Conservation (phyloP, 306 rosid genomes). For the Sophora flavescens region DNA sequence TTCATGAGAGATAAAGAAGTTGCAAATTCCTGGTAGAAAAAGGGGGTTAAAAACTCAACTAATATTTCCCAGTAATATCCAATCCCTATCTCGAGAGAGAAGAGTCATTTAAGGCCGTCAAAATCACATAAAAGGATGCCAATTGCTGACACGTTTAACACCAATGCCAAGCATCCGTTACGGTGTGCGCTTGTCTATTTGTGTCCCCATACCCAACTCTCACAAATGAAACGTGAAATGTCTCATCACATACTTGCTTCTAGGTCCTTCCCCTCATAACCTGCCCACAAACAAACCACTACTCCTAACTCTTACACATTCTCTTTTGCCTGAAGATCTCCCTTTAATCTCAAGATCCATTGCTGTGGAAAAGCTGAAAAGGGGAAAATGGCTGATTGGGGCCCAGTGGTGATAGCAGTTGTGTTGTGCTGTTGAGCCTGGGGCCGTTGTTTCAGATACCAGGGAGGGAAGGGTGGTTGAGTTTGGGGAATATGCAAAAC, state of each 20-base stretch:
- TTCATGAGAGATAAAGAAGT: background rate
- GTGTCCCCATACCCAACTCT: background rate
- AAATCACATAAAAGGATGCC: constrained; percentile 7
- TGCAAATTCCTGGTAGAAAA: background rate
- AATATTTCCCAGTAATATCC: background rate
- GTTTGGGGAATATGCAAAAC: constrained; percentile 86
- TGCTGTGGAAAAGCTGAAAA: background rate
- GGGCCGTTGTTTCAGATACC: constrained; percentile 86
- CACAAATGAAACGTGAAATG: background rate
- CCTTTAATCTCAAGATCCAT: background rate
- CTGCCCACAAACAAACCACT: background rate
- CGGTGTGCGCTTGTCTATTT: constrained; percentile 7
- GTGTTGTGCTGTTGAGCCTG: constrained; percentile 69
- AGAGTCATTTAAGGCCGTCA: constrained; percentile 41
- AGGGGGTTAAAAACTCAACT: background rate
- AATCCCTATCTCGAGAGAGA: background rate
- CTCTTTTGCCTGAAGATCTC: too few species aligned
- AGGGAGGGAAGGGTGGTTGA: constrained; percentile 58
- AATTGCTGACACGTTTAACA: constrained; percentile 18
- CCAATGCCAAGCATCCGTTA: constrained; percentile 2
- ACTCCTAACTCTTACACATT: background rate
- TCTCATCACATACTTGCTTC: background rate
- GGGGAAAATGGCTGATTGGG: constrained; percentile 82
- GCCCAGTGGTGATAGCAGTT: constrained; percentile 82
- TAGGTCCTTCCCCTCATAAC: background rate